Evolutionary conservation across 2,329 filamentous ascomycete genomes (phyloP).

Genomic region (Tolypocladium ophioglossoides): DNA sequence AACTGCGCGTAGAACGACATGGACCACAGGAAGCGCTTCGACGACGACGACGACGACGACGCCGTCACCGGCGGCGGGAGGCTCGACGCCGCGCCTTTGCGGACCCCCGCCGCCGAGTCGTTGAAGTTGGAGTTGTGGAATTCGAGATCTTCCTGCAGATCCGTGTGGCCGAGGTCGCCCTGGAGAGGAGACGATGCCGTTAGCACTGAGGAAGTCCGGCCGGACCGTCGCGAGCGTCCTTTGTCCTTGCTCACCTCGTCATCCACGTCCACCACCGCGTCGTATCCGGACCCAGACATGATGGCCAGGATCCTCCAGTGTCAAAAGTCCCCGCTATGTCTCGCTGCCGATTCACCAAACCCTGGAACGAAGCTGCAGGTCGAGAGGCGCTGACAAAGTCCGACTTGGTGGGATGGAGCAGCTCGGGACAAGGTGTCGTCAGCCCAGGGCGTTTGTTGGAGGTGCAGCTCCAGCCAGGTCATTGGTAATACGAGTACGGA

Average conservation of each 20-base stretch:
- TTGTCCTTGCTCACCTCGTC: slow-evolving; percentile 56
- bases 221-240: background rate
- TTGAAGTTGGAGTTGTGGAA: slow-evolving; percentile 91
- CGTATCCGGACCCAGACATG: slow-evolving; percentile 83
- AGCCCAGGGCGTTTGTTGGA: background rate
- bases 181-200: slow-evolving; percentile 24
- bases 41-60: slow-evolving; percentile 28
- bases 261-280: slow-evolving; percentile 96
- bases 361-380: background rate
- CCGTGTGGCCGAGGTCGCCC: slow-evolving; percentile 96
- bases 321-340: background rate
- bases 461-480: background rate
- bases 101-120: slow-evolving; percentile 38
- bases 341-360: background rate
- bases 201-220: background rate
- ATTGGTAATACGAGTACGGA: too few relatives aligned
- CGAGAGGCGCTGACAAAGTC: background rate
- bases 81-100: slow-evolving; percentile 36
- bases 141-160: slow-evolving; percentile 97
- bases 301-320: slow-evolving; percentile 10
- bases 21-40: slow-evolving; percentile 87
- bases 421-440: slow-evolving; percentile 20
- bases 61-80: slow-evolving; percentile 50
- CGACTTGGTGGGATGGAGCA: background rate
- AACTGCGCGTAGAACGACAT: slow-evolving; percentile 93